These are phyloP conservation scores for Fusarium heterosporum DNA, from an alignment of 2,329 filamentous ascomycete species.

Conservation along the genomic window DNA sequence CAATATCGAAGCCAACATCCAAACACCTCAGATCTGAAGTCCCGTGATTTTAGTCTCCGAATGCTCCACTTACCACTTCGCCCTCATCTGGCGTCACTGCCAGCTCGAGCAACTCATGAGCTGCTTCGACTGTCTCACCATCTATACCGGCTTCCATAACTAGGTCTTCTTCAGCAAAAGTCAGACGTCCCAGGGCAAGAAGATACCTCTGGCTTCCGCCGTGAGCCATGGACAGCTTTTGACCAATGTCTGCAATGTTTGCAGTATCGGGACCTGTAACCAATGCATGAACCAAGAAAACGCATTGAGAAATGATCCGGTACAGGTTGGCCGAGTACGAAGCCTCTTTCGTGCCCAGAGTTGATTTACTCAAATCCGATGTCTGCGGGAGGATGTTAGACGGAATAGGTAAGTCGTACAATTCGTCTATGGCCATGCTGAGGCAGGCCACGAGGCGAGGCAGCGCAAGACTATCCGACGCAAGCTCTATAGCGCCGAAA, in stretches of 20 bases:
- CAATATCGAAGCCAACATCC: slow-evolving; percentile 13
- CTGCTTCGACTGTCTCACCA: slow-evolving; percentile 81
- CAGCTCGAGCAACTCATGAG: slow-evolving; percentile 83
- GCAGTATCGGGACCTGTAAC: slow-evolving; percentile 62
- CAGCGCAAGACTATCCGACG: slow-evolving; percentile 74
- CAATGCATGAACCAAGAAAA: slow-evolving; percentile 64
- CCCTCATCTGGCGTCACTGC: slow-evolving; percentile 80
- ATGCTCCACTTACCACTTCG: slow-evolving; percentile 57
- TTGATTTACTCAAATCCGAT: slow-evolving; percentile 14
- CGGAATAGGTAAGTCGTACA: slow-evolving; percentile 70
- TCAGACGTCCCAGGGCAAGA: slow-evolving; percentile 82
- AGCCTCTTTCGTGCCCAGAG: slow-evolving; percentile 23
- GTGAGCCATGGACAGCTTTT: slow-evolving; percentile 75
- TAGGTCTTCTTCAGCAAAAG: slow-evolving; percentile 82
- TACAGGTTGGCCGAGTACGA: slow-evolving; percentile 51
- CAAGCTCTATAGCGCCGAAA: slow-evolving; percentile 74
- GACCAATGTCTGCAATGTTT: slow-evolving; percentile 69
- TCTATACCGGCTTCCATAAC: slow-evolving; percentile 82
- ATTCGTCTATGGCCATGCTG: slow-evolving; percentile 74
- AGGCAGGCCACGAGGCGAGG: slow-evolving; percentile 78
- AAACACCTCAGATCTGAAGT: slow-evolving; percentile 26
- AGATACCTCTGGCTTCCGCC: slow-evolving; percentile 86
- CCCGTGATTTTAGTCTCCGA: slow-evolving; percentile 50
- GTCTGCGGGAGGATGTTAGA: slow-evolving; percentile 54
- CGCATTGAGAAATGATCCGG: slow-evolving; percentile 61